A percentile compares a stretch with the other conserved stretches of the same genome.
These are phyloP conservation scores for Sideroxylon spinosum DNA, from an alignment of 179 eudicot genomes.

Conservation along the genomic window DNA sequence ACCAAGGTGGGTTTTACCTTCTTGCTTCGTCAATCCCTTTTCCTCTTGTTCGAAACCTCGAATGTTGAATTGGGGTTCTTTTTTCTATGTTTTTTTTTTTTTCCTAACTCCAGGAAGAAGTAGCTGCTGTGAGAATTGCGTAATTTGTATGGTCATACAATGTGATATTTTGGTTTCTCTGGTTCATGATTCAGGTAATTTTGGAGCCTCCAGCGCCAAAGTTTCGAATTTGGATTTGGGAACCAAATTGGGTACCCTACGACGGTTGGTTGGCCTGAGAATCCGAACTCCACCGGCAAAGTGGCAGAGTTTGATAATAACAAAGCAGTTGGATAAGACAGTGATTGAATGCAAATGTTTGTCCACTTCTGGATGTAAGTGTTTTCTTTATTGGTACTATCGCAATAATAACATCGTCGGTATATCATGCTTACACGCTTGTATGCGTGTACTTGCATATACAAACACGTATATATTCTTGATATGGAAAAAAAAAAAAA, in stretches of 20 bases:
- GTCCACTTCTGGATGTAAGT: slow-evolving; percentile 28
- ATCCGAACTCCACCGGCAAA: background rate
- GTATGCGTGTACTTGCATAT: background rate
- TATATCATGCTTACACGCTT: background rate
- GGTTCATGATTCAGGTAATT: slow-evolving; percentile 27
- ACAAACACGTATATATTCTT: background rate
- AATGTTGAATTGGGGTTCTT: slow-evolving; percentile 10
- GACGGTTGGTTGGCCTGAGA: slow-evolving; percentile 14
- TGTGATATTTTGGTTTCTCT: background rate
- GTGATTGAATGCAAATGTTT: slow-evolving; percentile 24
- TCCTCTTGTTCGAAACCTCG: background rate
- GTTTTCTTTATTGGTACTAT: background rate
- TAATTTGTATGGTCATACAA: background rate
- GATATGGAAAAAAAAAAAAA: no score
- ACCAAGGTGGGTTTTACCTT: background rate
- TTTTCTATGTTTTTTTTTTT: no score
- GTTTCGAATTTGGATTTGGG: slow-evolving; percentile 26
- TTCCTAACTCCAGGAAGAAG: background rate
- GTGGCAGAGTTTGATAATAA: slow-evolving; percentile 22
- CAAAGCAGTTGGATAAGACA: slow-evolving; percentile 15
- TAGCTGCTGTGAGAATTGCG: background rate
- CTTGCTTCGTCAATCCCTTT: background rate
- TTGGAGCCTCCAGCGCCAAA: slow-evolving; percentile 34
- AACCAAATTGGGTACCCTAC: slow-evolving; percentile 21
- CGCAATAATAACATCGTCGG: background rate